Evolutionary conservation across 225 moss, liverwort and hornwort species (phyloP).

Genomic region (Antitrichia curtipendula): DNA sequence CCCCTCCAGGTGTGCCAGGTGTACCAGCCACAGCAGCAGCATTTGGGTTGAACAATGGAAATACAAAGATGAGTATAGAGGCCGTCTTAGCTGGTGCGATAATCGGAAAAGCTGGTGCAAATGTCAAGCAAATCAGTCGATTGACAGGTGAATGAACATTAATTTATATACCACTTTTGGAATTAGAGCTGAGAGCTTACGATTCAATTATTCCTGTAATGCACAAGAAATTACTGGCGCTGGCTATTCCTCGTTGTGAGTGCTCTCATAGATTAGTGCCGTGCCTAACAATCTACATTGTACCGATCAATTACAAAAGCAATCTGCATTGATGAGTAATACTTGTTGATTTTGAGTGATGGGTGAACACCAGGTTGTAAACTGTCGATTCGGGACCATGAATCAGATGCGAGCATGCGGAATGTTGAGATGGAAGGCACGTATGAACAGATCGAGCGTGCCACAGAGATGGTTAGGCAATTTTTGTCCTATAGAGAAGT

Average conservation of each 20-base stretch:
- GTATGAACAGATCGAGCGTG: constrained; percentile 77
- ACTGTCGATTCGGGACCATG: constrained; percentile 86
- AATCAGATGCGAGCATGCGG: constrained; percentile 76
- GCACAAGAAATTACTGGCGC: neutral
- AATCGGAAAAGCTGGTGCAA: constrained; percentile 88
- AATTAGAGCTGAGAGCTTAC: neutral
- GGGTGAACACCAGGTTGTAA: constrained; percentile 26
- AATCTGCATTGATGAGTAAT: neutral
- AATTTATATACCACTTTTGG: neutral
- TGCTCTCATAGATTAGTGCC: neutral
- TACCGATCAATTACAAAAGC: neutral
- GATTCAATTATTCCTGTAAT: neutral
- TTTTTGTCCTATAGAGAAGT: constrained; percentile 75
- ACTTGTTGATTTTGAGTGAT: neutral
- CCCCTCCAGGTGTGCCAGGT: constrained; percentile 86
- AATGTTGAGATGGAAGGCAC: constrained; percentile 98
- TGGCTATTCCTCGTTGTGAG: neutral
- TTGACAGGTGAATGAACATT: constrained; percentile 45
- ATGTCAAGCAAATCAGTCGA: constrained; percentile 93
- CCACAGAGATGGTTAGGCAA: constrained; percentile 80
- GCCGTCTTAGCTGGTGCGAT: constrained; percentile 84
- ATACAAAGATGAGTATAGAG: constrained; percentile 89
- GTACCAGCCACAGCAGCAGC: constrained; percentile 21
- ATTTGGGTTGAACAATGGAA: constrained; percentile 42
- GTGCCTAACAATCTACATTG: neutral